phyloP scores from a whole-genome alignment of 805 yeast genomes.

The Tetrapisispora fleetii region DNA sequence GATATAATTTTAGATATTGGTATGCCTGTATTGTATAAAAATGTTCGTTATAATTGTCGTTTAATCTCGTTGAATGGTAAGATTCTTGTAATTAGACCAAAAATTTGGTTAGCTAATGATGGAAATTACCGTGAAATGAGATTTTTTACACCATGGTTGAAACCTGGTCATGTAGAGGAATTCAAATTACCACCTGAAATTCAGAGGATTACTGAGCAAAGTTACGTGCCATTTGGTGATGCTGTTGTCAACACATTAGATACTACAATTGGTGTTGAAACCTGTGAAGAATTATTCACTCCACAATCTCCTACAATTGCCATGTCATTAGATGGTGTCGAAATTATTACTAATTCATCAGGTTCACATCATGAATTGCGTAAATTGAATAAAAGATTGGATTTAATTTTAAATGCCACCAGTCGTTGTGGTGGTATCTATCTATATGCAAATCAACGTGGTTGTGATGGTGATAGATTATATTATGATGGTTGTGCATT shows the following conservation, averaged over 20 bases:
- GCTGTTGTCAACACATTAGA: conserved; percentile 77
- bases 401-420: conserved; percentile 84
- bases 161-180: conserved; percentile 65
- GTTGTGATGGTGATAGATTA: conserved; percentile 96
- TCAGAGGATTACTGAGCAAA: conserved; percentile 56
- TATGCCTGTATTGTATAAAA: conserved; percentile 83
- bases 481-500: conserved; percentile 97
- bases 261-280: conserved; percentile 91
- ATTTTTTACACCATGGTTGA: conserved; percentile 89
- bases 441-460: conserved; percentile 87
- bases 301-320: conserved; percentile 92
- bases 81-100: conserved; percentile 83
- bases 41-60: conserved; percentile 86
- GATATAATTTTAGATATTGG: conserved; percentile 86
- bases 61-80: conserved; percentile 68
- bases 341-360: conserved; percentile 86
- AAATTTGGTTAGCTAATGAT: conserved; percentile 88
- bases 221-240: conserved; percentile 75
- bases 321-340: conserved; percentile 94
- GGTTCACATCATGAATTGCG: conserved; percentile 98
- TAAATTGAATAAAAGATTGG: conserved; percentile 75
- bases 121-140: conserved; percentile 98
- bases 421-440: conserved; percentile 95
- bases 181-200: conserved; percentile 64
- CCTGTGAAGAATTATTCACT: conserved; percentile 95